Evolutionary conservation across 108 stramenopile species (phyloP).

Genomic region (Halocafeteria seosinensis): DNA sequence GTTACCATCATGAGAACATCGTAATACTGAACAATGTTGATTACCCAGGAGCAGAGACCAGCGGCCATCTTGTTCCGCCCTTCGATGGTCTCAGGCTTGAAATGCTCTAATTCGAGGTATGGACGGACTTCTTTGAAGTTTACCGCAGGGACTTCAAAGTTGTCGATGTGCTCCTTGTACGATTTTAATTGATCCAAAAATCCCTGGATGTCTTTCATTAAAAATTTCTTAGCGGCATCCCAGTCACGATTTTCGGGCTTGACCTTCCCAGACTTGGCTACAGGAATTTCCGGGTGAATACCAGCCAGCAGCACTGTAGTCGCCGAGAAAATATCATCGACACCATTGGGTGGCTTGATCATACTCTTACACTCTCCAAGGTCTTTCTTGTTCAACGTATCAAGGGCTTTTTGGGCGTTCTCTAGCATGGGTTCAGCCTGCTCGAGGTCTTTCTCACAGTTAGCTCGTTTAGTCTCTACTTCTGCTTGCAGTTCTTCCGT

Average conservation of each 20-base stretch:
- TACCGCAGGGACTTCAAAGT: slow-evolving; percentile 28
- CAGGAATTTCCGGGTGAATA: slow-evolving; percentile 28
- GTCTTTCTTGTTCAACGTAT: slow-evolving; percentile 19
- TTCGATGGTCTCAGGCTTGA: slow-evolving; percentile 44
- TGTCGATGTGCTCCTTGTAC: slow-evolving; percentile 22
- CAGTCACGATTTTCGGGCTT: background rate
- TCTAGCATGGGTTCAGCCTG: slow-evolving; percentile 26
- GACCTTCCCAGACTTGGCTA: slow-evolving; percentile 34
- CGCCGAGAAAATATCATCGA: slow-evolving; percentile 53
- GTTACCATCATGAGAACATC: slow-evolving; percentile 27
- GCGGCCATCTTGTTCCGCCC: slow-evolving; percentile 26
- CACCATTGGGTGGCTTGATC: slow-evolving; percentile 25
- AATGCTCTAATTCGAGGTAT: slow-evolving; percentile 46
- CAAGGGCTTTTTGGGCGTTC: slow-evolving; percentile 25
- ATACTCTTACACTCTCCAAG: slow-evolving; percentile 26
- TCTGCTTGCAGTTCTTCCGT: slow-evolving; percentile 13
- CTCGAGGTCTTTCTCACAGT: slow-evolving; percentile 15
- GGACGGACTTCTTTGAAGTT: slow-evolving; percentile 32
- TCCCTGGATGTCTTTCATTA: slow-evolving; percentile 36
- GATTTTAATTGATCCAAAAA: slow-evolving; percentile 22
- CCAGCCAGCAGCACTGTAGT: slow-evolving; percentile 69
- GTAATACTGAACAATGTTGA: slow-evolving; percentile 40
- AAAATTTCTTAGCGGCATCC: slow-evolving; percentile 26
- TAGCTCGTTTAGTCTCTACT: slow-evolving; percentile 19
- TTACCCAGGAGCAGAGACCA: slow-evolving; percentile 40